phyloP scores from a whole-genome alignment of 2,329 filamentous ascomycete species.

The Cercospora sojina region DNA sequence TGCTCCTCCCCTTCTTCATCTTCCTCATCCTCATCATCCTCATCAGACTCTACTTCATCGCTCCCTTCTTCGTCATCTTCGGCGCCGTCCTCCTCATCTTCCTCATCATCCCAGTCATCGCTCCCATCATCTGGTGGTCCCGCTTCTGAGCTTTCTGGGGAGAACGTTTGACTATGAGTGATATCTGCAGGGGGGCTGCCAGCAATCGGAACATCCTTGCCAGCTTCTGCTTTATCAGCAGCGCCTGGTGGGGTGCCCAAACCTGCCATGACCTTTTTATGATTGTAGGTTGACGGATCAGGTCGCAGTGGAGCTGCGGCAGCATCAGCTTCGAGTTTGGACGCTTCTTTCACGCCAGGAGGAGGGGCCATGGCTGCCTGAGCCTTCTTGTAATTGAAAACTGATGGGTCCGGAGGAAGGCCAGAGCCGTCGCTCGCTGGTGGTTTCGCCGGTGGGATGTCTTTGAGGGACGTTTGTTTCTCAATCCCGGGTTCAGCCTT shows the following conservation, averaged over 20 bases:
- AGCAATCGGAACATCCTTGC: slow-evolving; percentile 47
- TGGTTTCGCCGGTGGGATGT: slow-evolving; percentile 35
- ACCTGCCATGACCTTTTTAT: slow-evolving; percentile 40
- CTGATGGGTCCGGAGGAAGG: slow-evolving; percentile 45
- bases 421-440: slow-evolving; percentile 38
- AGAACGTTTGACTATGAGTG: slow-evolving; percentile 28
- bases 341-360: slow-evolving; percentile 39
- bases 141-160: slow-evolving; percentile 30
- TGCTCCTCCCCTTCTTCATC: slow-evolving; percentile 53
- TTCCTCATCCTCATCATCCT: slow-evolving; percentile 36
- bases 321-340: slow-evolving; percentile 26
- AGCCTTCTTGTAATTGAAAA: slow-evolving; percentile 33
- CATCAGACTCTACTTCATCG: slow-evolving; percentile 37
- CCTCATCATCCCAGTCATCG: slow-evolving; percentile 36
- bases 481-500: slow-evolving; percentile 42
- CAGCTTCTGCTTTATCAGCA: slow-evolving; percentile 17
- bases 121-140: slow-evolving; percentile 26
- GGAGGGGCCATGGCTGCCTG: slow-evolving; percentile 45
- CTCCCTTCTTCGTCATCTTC: slow-evolving; percentile 28
- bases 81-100: slow-evolving; percentile 32
- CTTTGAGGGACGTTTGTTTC: slow-evolving; percentile 31
- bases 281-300: slow-evolving; percentile 34
- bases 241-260: slow-evolving; percentile 46
- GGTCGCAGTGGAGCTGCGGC: slow-evolving; percentile 45
- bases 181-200: slow-evolving; percentile 50